phyloP scores from a whole-genome alignment of 441 rosid species.

The Sinapis alba region DNA sequence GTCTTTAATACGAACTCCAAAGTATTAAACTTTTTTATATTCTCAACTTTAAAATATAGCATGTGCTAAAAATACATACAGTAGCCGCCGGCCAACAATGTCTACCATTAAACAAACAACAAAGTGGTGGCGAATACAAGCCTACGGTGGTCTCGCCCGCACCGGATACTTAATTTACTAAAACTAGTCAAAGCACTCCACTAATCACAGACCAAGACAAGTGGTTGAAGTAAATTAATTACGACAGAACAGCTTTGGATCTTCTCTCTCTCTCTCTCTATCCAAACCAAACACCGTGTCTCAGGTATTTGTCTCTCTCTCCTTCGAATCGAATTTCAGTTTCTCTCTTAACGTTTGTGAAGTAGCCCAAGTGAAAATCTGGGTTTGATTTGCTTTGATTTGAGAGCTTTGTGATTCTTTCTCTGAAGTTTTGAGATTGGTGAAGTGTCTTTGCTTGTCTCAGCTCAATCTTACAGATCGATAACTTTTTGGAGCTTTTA shows the following conservation, averaged over 20 bases:
- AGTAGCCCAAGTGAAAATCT: background rate
- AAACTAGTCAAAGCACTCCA: constrained; percentile 33
- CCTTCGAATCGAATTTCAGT: constrained; percentile 20
- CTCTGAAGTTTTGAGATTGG: background rate
- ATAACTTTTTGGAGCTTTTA: background rate
- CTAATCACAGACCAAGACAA: constrained; percentile 24
- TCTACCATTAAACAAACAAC: constrained; percentile 4
- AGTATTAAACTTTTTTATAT: constrained; percentile 1
- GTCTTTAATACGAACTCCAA: constrained; percentile 5
- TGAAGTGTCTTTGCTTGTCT: constrained; percentile 16
- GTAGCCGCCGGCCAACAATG: constrained; percentile 19
- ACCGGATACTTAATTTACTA: constrained; percentile 5
- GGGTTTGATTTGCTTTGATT: background rate
- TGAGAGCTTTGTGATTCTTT: constrained; percentile 12
- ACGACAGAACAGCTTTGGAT: constrained; percentile 1
- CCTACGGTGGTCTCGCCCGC: constrained; percentile 14
- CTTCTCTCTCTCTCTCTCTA: constrained; percentile 1
- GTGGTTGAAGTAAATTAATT: constrained; percentile 7
- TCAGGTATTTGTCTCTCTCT: constrained; percentile 14
- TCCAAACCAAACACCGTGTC: constrained; percentile 31
- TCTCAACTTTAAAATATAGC: constrained; percentile 22
- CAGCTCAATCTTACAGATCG: constrained; percentile 26
- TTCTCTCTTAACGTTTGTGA: background rate
- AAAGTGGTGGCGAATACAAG: constrained; percentile 32
- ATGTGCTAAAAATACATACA: constrained; percentile 37